Evolutionary conservation across 495 filamentous ascomycete species (phyloP).

Genomic region (Aspergillus leporis): DNA sequence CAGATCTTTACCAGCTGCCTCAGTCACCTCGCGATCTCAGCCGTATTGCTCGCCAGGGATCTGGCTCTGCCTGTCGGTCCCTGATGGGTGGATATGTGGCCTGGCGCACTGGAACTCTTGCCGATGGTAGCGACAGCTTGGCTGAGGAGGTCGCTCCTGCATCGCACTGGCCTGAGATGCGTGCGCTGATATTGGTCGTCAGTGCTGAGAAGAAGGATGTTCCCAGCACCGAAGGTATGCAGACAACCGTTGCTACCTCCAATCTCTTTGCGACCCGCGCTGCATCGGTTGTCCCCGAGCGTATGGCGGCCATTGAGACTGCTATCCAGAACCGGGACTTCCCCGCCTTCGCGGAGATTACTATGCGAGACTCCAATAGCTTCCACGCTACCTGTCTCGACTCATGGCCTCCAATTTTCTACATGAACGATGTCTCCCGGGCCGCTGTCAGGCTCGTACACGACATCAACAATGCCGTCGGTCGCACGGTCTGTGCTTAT

Average conservation of each 20-base stretch:
- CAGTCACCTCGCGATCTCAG: slow-evolving; percentile 76
- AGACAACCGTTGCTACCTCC: slow-evolving; percentile 88
- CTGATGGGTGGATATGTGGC: slow-evolving; percentile 95
- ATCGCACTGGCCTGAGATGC: slow-evolving; percentile 92
- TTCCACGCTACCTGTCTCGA: slow-evolving; percentile 96
- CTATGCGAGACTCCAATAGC: slow-evolving; percentile 93
- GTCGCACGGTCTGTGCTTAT: slow-evolving; percentile 81
- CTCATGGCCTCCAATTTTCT: slow-evolving; percentile 95
- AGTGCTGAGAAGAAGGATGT: slow-evolving; percentile 94
- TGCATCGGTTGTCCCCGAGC: slow-evolving; percentile 69
- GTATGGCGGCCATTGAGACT: slow-evolving; percentile 84
- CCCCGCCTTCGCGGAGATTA: slow-evolving; percentile 79
- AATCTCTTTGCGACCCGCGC: slow-evolving; percentile 76
- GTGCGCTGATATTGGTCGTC: slow-evolving; percentile 85
- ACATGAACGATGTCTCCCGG: slow-evolving; percentile 88
- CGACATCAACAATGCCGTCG: slow-evolving; percentile 74
- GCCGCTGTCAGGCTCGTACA: slow-evolving; percentile 87
- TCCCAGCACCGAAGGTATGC: slow-evolving; percentile 89
- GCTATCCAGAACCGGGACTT: slow-evolving; percentile 81
- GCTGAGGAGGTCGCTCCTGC: slow-evolving; percentile 85
- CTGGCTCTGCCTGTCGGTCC: slow-evolving; percentile 87
- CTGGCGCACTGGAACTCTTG: slow-evolving; percentile 73
- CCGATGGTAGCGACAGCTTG: slow-evolving; percentile 78
- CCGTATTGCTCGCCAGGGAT: slow-evolving; percentile 90
- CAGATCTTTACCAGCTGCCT: slow-evolving; percentile 83